These are phyloP conservation scores for Nannochloris sp. DNA, from an alignment of 139 green algal species.

Conservation along the genomic window DNA sequence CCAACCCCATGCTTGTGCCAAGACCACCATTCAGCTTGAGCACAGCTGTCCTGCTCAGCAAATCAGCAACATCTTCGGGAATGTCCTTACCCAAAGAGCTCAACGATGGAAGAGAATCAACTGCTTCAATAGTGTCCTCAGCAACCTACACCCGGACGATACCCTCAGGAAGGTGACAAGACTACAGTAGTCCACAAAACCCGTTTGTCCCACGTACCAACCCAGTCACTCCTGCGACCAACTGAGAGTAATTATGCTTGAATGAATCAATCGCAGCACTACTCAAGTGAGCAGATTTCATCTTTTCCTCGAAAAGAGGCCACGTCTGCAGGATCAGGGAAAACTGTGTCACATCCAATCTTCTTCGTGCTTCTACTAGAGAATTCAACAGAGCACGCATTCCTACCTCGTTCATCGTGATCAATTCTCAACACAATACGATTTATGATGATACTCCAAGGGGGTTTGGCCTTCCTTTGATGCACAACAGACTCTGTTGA, in stretches of 20 bases:
- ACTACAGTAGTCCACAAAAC: background rate
- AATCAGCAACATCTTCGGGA: background rate
- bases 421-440: no score
- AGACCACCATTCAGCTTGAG: constrained; percentile 90
- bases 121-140: constrained; percentile 59
- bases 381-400: no score
- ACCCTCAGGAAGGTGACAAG: background rate
- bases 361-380: no score
- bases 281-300: constrained; percentile 46
- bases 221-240: constrained; percentile 69
- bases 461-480: no score
- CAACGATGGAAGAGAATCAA: constrained; percentile 54
- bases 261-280: constrained; percentile 74
- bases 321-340: constrained; percentile 10
- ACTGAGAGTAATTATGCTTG: constrained; percentile 77
- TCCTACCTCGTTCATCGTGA: no score
- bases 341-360: no score
- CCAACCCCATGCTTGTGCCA: constrained; percentile 85
- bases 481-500: no score
- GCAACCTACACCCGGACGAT: constrained; percentile 43
- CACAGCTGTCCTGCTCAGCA: constrained; percentile 73
- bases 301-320: constrained; percentile 58
- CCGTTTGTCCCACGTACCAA: constrained; percentile 42
- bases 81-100: constrained; percentile 20
- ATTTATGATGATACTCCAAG: no score